Conservation (phyloP, 345 rosid genomes). For the Linum usitatissimum region DNA sequence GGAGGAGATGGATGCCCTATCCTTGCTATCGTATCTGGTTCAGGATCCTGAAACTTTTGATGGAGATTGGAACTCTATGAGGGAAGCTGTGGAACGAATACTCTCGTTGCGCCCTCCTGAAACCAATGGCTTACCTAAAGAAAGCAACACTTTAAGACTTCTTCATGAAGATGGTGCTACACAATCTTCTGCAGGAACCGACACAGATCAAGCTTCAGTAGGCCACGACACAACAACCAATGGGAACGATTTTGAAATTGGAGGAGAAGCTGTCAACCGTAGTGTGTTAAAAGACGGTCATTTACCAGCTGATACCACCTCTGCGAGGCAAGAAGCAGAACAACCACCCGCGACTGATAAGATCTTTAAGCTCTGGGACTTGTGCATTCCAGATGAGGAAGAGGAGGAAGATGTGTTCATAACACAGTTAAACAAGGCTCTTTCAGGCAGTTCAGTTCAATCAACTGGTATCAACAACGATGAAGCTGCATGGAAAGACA, state of each 20-base stretch:
- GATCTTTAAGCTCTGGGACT: conserved; percentile 65
- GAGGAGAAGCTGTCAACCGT: no score
- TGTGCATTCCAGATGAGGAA: conserved; percentile 35
- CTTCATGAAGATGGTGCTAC: neutral
- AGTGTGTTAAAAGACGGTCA: conserved; percentile 10
- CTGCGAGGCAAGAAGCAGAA: conserved; percentile 14
- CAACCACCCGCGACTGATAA: conserved; percentile 20
- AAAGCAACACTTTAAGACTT: neutral
- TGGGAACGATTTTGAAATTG: no score
- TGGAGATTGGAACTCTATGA: neutral
- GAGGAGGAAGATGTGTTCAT: conserved; percentile 30
- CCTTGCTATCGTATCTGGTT: neutral
- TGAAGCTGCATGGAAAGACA: conserved; percentile 17
- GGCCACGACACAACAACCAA: neutral
- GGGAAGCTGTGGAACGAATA: neutral
- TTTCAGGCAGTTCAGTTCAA: conserved; percentile 21
- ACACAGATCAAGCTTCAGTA: neutral
- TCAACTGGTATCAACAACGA: conserved; percentile 23
- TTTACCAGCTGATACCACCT: conserved; percentile 12
- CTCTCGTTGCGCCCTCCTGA: neutral
- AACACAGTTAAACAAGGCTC: conserved; percentile 38
- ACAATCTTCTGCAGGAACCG: neutral
- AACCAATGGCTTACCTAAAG: neutral
- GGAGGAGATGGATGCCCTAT: conserved; percentile 13
- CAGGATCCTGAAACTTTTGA: neutral